Evolutionary conservation across 2,329 filamentous ascomycete species (phyloP).

Genomic region (Fonsecaea nubica): DNA sequence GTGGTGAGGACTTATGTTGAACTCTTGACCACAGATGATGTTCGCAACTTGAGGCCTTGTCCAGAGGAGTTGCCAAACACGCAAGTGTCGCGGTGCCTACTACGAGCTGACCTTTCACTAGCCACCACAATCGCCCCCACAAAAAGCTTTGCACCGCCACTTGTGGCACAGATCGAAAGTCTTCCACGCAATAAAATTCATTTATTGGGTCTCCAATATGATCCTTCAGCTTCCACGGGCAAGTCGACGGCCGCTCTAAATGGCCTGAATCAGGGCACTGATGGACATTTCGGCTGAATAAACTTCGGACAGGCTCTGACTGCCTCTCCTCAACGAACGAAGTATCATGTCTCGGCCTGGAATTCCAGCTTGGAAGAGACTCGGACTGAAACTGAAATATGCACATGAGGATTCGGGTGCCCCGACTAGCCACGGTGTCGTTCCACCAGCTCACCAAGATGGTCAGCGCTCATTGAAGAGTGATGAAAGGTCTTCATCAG

Average conservation of each 20-base stretch:
- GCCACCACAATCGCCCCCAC: constrained; percentile 1
- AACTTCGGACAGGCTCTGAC: constrained; percentile 7
- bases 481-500: neutral
- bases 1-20: constrained; percentile 11
- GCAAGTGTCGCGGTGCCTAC: constrained; percentile 25
- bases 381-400: constrained; percentile 66
- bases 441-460: constrained; percentile 12
- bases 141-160: constrained; percentile 18
- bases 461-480: neutral
- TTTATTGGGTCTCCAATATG: constrained; percentile 8
- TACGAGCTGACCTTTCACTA: neutral
- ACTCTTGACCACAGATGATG: constrained; percentile 20
- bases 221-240: constrained; percentile 14
- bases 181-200: neutral
- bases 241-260: constrained; percentile 1
- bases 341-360: constrained; percentile 26
- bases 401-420: constrained; percentile 46
- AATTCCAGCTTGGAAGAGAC: constrained; percentile 65
- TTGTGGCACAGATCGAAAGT: neutral
- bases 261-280: neutral
- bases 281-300: neutral
- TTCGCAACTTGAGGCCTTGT: constrained; percentile 7
- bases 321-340: neutral
- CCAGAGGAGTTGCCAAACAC: constrained; percentile 9
- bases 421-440: neutral